These are phyloP conservation scores for Saccharomyces hybrid DNA, from an alignment of 1,139 yeast species.

Conservation along the genomic window DNA sequence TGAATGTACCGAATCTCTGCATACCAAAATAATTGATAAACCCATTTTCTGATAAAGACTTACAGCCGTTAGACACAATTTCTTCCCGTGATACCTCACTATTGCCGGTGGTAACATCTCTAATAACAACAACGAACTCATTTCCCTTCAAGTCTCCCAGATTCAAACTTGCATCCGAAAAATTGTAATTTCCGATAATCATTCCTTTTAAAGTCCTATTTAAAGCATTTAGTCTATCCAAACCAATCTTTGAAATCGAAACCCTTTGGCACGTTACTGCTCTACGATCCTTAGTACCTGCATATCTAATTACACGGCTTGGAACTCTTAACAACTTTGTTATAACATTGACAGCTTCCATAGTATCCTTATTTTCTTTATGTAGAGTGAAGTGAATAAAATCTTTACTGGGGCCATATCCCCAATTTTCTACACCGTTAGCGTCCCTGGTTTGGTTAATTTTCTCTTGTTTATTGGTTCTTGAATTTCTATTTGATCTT, in stretches of 20 bases:
- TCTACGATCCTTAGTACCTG: constrained; percentile 95
- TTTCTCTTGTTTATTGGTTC: constrained; percentile 34
- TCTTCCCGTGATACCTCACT: constrained; percentile 30
- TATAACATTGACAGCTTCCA: constrained; percentile 81
- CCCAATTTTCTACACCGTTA: constrained; percentile 38
- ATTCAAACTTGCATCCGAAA: constrained; percentile 53
- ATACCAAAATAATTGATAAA: constrained; percentile 91
- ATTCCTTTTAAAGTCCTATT: constrained; percentile 70
- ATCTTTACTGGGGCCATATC: constrained; percentile 62
- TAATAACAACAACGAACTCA: constrained; percentile 74
- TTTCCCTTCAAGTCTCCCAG: constrained; percentile 86
- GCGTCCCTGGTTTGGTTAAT: constrained; percentile 44
- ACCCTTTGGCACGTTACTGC: constrained; percentile 89
- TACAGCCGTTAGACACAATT: constrained; percentile 46
- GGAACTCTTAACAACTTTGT: constrained; percentile 69
- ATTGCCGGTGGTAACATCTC: constrained; percentile 47
- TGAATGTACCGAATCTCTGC: constrained; percentile 96
- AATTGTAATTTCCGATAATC: constrained; percentile 68
- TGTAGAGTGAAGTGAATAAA: constrained; percentile 74
- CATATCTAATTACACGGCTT: constrained; percentile 61
- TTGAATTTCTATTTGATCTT: constrained; percentile 38
- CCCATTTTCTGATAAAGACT: constrained; percentile 58
- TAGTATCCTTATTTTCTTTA: constrained; percentile 94
- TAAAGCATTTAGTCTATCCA: constrained; percentile 70
- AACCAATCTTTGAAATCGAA: constrained; percentile 61